Evolutionary conservation across 2,329 filamentous ascomycete species (phyloP).

Genomic region (Aspergillus carbonarius): DNA sequence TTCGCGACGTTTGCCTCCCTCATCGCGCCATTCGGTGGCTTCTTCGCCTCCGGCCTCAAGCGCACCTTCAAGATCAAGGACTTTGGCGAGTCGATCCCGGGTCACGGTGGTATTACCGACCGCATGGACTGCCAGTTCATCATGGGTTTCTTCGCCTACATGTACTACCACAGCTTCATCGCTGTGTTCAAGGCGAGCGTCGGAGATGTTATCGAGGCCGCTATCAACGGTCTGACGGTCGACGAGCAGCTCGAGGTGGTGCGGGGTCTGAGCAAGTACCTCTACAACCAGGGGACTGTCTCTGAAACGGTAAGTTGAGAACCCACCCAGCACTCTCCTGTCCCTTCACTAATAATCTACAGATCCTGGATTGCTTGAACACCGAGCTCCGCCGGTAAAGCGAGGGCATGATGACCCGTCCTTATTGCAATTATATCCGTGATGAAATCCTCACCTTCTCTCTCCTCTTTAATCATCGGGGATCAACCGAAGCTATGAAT

Average conservation of each 20-base stretch:
- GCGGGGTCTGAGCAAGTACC: slow-evolving; percentile 60
- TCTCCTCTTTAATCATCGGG: slow-evolving; percentile 8
- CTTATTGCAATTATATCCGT: slow-evolving; percentile 10
- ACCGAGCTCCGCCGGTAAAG: slow-evolving; percentile 36
- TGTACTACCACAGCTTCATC: slow-evolving; percentile 98
- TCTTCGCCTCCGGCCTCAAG: slow-evolving; percentile 97
- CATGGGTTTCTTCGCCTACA: slow-evolving; percentile 97
- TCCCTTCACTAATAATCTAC: not conserved
- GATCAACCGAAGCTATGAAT: not conserved
- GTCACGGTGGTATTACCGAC: slow-evolving; percentile 96
- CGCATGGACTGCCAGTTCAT: slow-evolving; percentile 99
- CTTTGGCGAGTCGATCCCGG: slow-evolving; percentile 96
- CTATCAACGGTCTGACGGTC: slow-evolving; percentile 80
- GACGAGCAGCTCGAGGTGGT: slow-evolving; percentile 87
- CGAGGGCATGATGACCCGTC: slow-evolving; percentile 12
- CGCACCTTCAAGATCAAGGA: slow-evolving; percentile 99
- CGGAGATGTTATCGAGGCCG: slow-evolving; percentile 83
- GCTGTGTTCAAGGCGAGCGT: slow-evolving; percentile 82
- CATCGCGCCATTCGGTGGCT: slow-evolving; percentile 95
- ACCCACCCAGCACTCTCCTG: too few relatives aligned
- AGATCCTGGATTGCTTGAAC: slow-evolving; percentile 40
- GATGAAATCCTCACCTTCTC: slow-evolving; percentile 8
- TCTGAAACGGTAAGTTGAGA: slow-evolving; percentile 50
- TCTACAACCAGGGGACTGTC: slow-evolving; percentile 63
- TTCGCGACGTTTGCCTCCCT: slow-evolving; percentile 93